Percentiles rank a stretch among this genome's conserved stretches.
phyloP scores from a whole-genome alignment of 225 moss, liverwort and hornwort genomes.

The Climacium dendroides region DNA sequence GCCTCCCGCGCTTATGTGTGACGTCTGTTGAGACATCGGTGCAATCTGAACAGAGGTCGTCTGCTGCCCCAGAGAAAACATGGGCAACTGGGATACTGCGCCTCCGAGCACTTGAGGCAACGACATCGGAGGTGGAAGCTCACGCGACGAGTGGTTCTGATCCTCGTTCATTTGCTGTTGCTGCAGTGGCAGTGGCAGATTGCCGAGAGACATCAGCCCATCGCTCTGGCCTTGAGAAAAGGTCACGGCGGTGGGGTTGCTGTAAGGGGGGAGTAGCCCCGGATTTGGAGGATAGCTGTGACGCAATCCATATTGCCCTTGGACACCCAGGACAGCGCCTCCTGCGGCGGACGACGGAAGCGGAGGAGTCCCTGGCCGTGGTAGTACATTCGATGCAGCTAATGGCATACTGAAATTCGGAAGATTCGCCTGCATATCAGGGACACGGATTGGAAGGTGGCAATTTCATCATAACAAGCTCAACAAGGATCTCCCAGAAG shows the following conservation, averaged over 20 bases:
- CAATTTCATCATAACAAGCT: background rate
- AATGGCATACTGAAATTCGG: slow-evolving; percentile 42
- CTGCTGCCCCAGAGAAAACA: slow-evolving; percentile 32
- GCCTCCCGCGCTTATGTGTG: slow-evolving; percentile 1
- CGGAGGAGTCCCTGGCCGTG: slow-evolving; percentile 43
- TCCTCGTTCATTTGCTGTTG: slow-evolving; percentile 23
- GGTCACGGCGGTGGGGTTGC: slow-evolving; percentile 28
- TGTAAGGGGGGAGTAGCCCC: slow-evolving; percentile 31
- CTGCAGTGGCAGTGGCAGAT: slow-evolving; percentile 8
- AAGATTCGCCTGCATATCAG: slow-evolving; percentile 24
- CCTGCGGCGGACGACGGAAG: slow-evolving; percentile 27
- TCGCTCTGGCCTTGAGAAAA: slow-evolving; percentile 40
- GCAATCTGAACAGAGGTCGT: slow-evolving; percentile 19
- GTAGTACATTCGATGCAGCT: slow-evolving; percentile 18
- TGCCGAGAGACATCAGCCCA: slow-evolving; percentile 31
- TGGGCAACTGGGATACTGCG: slow-evolving; percentile 28
- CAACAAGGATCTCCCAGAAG: background rate
- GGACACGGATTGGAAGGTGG: background rate
- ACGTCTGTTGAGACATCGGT: slow-evolving; percentile 15
- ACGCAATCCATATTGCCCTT: slow-evolving; percentile 43
- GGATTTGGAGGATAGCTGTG: slow-evolving; percentile 31
- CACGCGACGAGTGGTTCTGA: slow-evolving; percentile 20
- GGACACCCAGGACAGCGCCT: slow-evolving; percentile 12
- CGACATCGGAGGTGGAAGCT: slow-evolving; percentile 20
- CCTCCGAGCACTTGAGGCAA: slow-evolving; percentile 19